Conservation (phyloP, 2,329 filamentous ascomycete species). For the Fusarium kyushuense region DNA sequence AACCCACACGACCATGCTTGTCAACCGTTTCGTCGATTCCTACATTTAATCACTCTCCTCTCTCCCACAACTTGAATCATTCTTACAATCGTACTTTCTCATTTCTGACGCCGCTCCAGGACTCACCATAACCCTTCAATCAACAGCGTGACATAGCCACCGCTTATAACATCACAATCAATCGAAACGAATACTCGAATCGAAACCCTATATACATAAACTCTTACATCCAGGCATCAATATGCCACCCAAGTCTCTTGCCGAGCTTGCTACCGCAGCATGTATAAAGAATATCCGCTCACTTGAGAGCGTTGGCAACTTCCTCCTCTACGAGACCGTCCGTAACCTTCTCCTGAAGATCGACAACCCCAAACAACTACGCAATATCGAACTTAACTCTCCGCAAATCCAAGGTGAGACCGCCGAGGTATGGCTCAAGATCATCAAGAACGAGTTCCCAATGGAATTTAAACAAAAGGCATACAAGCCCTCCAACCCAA, state of each 20-base stretch:
- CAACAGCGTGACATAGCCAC: background rate
- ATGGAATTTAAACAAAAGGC: constrained; percentile 71
- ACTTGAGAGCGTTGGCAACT: constrained; percentile 77
- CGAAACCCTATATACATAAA: background rate
- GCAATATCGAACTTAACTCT: constrained; percentile 77
- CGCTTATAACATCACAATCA: background rate
- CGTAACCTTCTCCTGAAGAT: constrained; percentile 77
- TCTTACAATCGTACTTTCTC: background rate
- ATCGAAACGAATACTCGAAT: background rate
- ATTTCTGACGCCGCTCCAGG: constrained; percentile 5
- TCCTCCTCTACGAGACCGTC: constrained; percentile 73
- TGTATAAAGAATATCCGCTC: constrained; percentile 66
- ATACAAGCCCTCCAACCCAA: constrained; percentile 73
- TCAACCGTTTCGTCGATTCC: background rate
- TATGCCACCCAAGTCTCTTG: constrained; percentile 62
- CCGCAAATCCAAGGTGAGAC: constrained; percentile 80
- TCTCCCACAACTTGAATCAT: background rate
- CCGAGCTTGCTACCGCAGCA: constrained; percentile 62
- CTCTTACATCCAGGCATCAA: constrained; percentile 1
- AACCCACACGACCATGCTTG: constrained; percentile 3
- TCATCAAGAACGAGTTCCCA: constrained; percentile 84
- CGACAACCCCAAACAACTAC: constrained; percentile 79
- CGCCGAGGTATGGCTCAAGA: constrained; percentile 79
- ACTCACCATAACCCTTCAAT: background rate
- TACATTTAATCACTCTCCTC: constrained; percentile 4